Evolutionary conservation across 768 basidiomycete species (phyloP), one percentile per base, ranked within the genome.

Genomic region (Glaciozyma martinii): DNA sequence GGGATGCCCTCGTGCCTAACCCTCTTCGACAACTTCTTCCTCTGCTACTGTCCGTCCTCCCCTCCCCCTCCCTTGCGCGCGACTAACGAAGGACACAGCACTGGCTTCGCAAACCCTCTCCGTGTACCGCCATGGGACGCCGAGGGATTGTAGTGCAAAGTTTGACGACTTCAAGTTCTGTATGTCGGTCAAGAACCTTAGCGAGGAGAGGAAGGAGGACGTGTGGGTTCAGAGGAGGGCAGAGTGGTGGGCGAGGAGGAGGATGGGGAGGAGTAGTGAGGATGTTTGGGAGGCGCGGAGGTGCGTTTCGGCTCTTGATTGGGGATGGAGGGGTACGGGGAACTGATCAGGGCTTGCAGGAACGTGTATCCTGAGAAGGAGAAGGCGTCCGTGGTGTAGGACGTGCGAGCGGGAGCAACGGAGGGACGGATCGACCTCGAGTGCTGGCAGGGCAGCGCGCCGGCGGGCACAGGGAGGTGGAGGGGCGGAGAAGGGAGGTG

Each of bases 81-180:
- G 21, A 9, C 50, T 27, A 18, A 37, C 56, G 12, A 50, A 18
- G 25, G 16, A 37, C n/a, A 2, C 66, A 94, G 93, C 84, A 57
- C 80, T 92, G 42, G 83, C 85, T 46, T 82, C 84, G 25, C 94
- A 97, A 76, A 76, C 91, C 56, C 87, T 86, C 72, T 86, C 87
- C 3, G 77, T 97, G 60, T 98, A 98, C 77, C 84, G 94, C 74
- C 85, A 86, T 70, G 94, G 94, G 10, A 78, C 83, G 63, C 82
- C 84, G 62, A 78, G 83, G 0, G 82, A 84, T 61, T 97, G 93
- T 77, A 79, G 79, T 0, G 80, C 81, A 53, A 92, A 94, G 75
- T 81, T 86, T 74, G 86, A 90, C 63, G 92, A 94, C 72, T 93
- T 94, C 82, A 95, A 95, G 77, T 94, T 89, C 77, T 99, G 94